phyloP scores from a whole-genome alignment of 2,329 filamentous ascomycete genomes.

The Cercospora sp. region DNA sequence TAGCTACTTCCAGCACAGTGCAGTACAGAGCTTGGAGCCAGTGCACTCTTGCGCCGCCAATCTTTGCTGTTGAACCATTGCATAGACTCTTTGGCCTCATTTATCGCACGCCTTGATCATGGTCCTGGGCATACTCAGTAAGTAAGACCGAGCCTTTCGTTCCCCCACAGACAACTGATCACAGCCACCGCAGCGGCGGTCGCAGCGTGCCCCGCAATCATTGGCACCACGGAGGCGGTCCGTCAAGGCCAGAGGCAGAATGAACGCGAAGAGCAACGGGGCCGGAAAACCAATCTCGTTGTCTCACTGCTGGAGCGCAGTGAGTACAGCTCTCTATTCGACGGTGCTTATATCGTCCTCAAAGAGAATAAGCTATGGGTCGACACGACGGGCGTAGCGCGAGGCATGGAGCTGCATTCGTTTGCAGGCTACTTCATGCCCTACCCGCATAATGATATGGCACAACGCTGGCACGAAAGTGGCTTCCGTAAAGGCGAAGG shows the following conservation, averaged over 20 bases:
- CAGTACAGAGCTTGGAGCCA: no score
- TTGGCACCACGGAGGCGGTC: conserved; percentile 41
- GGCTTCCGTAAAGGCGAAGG: conserved; percentile 45
- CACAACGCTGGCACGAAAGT: conserved; percentile 32
- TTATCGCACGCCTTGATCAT: background rate
- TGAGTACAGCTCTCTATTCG: conserved; percentile 33
- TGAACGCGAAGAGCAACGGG: conserved; percentile 37
- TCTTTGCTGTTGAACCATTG: background rate
- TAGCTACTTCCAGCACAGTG: no score
- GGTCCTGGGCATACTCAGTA: conserved; percentile 20
- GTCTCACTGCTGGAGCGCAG: conserved; percentile 34
- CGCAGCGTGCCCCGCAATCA: conserved; percentile 39
- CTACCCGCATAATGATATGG: conserved; percentile 46
- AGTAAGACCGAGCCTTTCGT: background rate
- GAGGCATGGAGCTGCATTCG: conserved; percentile 41
- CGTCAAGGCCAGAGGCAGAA: conserved; percentile 38
- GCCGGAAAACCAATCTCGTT: conserved; percentile 36
- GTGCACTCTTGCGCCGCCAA: background rate
- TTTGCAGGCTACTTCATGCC: conserved; percentile 53
- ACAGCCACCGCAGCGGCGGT: conserved; percentile 29
- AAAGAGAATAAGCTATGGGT: conserved; percentile 47
- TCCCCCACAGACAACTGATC: background rate
- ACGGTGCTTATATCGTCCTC: conserved; percentile 36
- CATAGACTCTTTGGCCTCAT: background rate
- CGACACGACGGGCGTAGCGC: conserved; percentile 24